phyloP scores from a whole-genome alignment of 805 yeast species.

The Kodamaea jinghongensis region DNA sequence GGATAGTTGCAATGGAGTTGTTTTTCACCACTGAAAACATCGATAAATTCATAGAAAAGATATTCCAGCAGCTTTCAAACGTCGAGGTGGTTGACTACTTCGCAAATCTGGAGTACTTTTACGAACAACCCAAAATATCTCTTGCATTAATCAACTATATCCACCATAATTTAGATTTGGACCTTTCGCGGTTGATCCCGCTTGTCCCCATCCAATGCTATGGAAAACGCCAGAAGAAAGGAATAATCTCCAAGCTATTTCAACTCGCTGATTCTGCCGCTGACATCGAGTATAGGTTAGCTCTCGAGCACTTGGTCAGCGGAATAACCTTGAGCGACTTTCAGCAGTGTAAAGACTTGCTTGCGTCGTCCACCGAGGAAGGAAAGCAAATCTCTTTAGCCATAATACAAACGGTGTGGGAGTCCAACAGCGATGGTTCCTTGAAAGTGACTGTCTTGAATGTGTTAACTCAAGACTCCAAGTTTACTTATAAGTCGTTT shows the following conservation, averaged over 20 bases:
- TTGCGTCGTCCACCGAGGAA: conserved; percentile 1
- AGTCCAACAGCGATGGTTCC: conserved; percentile 1
- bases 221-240: conserved; percentile 4
- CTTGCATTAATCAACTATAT: conserved; percentile 23
- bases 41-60: conserved; percentile 20
- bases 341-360: background rate
- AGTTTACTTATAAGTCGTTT: background rate
- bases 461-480: background rate
- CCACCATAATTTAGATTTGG: conserved; percentile 7
- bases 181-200: conserved; percentile 12
- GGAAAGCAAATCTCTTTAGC: conserved; percentile 4
- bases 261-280: background rate
- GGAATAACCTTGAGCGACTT: background rate
- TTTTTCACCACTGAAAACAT: conserved; percentile 31
- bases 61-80: conserved; percentile 19
- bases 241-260: background rate
- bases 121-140: conserved; percentile 47
- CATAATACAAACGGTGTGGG: conserved; percentile 5
- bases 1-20: conserved; percentile 50
- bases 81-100: conserved; percentile 12
- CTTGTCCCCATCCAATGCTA: conserved; percentile 52
- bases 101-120: conserved; percentile 35
- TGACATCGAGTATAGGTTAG: background rate
- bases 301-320: conserved; percentile 5
- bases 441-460: background rate